phyloP scores from a whole-genome alignment of 2,329 filamentous ascomycete species.

The Botrytis fabae region DNA sequence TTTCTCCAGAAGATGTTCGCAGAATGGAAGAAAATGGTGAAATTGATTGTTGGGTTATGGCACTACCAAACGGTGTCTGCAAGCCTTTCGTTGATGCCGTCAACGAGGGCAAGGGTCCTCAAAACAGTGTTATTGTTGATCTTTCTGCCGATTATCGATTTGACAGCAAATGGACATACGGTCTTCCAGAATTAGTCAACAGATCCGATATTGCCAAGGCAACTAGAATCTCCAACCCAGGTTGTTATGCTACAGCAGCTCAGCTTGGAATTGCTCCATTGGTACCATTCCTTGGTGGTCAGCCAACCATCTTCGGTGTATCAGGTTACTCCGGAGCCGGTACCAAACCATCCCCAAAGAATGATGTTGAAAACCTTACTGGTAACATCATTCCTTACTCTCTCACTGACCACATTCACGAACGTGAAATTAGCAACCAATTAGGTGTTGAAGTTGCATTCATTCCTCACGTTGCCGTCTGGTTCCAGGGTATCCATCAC shows the following conservation, averaged over 20 bases:
- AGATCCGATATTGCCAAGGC: conserved; percentile 75
- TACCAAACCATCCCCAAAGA: conserved; percentile 92
- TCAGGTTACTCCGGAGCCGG: conserved; percentile 94
- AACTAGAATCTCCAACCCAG: conserved; percentile 85
- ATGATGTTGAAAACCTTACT: conserved; percentile 78
- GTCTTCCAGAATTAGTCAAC: conserved; percentile 80
- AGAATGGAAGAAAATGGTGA: conserved; percentile 80
- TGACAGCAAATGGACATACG: conserved; percentile 82
- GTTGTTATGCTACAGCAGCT: conserved; percentile 92
- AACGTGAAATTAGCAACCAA: conserved; percentile 82
- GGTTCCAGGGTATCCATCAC: conserved; percentile 95
- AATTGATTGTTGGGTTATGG: conserved; percentile 97
- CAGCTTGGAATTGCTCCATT: conserved; percentile 87
- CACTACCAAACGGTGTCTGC: conserved; percentile 91
- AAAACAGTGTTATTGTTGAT: conserved; percentile 80
- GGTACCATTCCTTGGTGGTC: conserved; percentile 70
- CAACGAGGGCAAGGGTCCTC: conserved; percentile 61
- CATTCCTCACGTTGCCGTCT: conserved; percentile 90
- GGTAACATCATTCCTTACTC: conserved; percentile 92
- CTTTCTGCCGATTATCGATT: conserved; percentile 97
- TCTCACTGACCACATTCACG: conserved; percentile 91
- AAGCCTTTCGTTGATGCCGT: conserved; percentile 91
- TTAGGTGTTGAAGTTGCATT: conserved; percentile 77
- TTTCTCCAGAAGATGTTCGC: conserved; percentile 81
- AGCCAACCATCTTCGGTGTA: conserved; percentile 84